Percentiles rank a stretch among this genome's conserved stretches.
Conservation (phyloP, 2,329 filamentous ascomycete species). For the Exophiala phaeomuriformis region DNA sequence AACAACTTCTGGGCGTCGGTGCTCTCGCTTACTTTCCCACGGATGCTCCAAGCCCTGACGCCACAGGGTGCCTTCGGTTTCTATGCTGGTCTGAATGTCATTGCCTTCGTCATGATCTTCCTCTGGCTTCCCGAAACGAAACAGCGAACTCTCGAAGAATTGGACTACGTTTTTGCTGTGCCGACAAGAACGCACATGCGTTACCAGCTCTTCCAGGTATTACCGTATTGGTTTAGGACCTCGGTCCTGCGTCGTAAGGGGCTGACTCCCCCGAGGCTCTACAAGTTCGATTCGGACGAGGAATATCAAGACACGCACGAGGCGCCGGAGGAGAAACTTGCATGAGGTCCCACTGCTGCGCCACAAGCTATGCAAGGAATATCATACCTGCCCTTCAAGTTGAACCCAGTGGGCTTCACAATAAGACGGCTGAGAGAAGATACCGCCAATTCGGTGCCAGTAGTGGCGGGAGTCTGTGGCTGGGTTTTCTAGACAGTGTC, state of each 20-base stretch:
- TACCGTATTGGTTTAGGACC: conserved; percentile 56
- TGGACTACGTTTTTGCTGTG: conserved; percentile 55
- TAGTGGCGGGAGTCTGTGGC: too few relatives aligned
- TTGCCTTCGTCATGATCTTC: conserved; percentile 58
- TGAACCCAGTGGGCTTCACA: too few relatives aligned
- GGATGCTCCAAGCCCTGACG: conserved; percentile 42
- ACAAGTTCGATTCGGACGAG: conserved; percentile 39
- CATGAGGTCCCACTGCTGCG: not conserved
- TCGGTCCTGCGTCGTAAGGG: conserved; percentile 49
- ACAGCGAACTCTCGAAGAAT: conserved; percentile 45
- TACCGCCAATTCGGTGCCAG: too few relatives aligned
- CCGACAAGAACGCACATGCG: conserved; percentile 50
- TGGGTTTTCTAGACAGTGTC: too few relatives aligned
- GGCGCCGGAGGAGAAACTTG: not conserved
- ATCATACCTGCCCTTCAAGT: too few relatives aligned
- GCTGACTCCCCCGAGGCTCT: conserved; percentile 45
- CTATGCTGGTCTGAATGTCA: conserved; percentile 48
- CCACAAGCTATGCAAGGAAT: not conserved
- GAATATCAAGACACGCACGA: not conserved
- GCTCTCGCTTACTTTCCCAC: conserved; percentile 46
- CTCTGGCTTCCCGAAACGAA: conserved; percentile 53
- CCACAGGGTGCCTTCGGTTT: conserved; percentile 54
- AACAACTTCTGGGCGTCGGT: conserved; percentile 45
- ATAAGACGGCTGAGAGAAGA: too few relatives aligned
- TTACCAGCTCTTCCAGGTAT: conserved; percentile 50